Evolutionary conservation across 164 flowering plant genomes (phyloP).

Genomic region (Annona cherimola): DNA sequence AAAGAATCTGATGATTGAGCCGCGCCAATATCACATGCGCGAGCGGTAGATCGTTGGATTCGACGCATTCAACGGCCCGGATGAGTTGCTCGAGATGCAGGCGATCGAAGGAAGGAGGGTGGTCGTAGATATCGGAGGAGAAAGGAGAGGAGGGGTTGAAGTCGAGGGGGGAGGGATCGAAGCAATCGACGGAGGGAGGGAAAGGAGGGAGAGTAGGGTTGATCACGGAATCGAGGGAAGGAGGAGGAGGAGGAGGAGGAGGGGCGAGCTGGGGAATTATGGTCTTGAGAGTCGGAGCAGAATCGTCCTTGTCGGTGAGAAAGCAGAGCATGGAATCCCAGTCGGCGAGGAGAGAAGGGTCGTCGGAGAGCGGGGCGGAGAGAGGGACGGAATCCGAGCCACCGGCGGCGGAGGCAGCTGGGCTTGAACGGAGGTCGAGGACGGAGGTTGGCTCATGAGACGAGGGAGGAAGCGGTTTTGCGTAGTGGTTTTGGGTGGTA

Average conservation of each 20-base stretch:
- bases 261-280: conserved; percentile 11
- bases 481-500: conserved; percentile 27
- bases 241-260: background rate
- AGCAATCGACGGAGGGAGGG: conserved; percentile 17
- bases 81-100: conserved; percentile 52
- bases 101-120: conserved; percentile 27
- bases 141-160: background rate
- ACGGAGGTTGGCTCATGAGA: conserved; percentile 85
- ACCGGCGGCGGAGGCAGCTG: conserved; percentile 21
- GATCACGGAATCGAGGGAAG: no score
- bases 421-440: conserved; percentile 72
- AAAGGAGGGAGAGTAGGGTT: conserved; percentile 15
- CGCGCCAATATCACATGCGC: conserved; percentile 74
- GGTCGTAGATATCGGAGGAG: background rate
- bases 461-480: conserved; percentile 17
- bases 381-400: conserved; percentile 15
- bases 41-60: conserved; percentile 58
- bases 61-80: conserved; percentile 63
- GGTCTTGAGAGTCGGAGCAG: conserved; percentile 16
- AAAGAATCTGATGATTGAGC: conserved; percentile 64
- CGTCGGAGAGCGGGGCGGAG: conserved; percentile 19
- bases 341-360: conserved; percentile 31
- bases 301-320: conserved; percentile 51
- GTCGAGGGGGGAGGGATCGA: conserved; percentile 6
- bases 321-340: conserved; percentile 67